phyloP scores from a whole-genome alignment of 2,329 filamentous ascomycete genomes.

The Trichophyton mentagrophytes region DNA sequence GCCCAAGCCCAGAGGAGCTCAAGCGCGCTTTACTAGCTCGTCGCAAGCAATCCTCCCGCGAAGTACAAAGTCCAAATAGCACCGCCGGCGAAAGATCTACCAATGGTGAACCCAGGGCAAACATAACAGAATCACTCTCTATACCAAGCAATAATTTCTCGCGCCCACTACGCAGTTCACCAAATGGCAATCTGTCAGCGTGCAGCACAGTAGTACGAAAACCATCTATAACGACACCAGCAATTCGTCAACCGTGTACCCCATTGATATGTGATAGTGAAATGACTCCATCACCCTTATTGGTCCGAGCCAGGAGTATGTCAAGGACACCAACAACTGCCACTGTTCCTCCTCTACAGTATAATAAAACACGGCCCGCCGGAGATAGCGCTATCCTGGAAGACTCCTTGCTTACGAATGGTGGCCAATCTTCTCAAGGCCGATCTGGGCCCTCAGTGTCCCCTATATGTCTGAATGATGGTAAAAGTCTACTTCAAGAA shows the following conservation, averaged over 20 bases:
- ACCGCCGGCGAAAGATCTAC: background rate
- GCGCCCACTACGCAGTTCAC: constrained; percentile 12
- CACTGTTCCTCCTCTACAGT: constrained; percentile 10
- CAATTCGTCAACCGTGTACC: constrained; percentile 5
- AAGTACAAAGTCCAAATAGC: background rate
- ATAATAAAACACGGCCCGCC: constrained; percentile 7
- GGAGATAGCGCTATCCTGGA: constrained; percentile 5
- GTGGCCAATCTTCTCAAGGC: constrained; percentile 2
- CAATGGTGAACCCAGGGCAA: background rate
- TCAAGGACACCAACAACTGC: constrained; percentile 8
- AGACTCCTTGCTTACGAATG: background rate
- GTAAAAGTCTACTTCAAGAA: constrained; percentile 6
- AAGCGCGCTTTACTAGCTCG: background rate
- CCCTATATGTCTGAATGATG: constrained; percentile 1
- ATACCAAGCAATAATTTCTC: constrained; percentile 14
- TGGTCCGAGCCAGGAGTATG: constrained; percentile 4
- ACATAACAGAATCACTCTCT: constrained; percentile 9
- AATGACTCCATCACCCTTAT: background rate
- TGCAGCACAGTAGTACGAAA: constrained; percentile 9
- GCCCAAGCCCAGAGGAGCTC: constrained; percentile 4
- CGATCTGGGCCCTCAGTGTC: constrained; percentile 4
- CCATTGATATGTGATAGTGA: background rate
- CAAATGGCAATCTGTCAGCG: constrained; percentile 10
- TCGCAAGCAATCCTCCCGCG: background rate
- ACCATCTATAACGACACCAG: constrained; percentile 7